Evolutionary conservation across 768 basidiomycete genomes (phyloP).

Genomic region (Lyophyllum shimeji): DNA sequence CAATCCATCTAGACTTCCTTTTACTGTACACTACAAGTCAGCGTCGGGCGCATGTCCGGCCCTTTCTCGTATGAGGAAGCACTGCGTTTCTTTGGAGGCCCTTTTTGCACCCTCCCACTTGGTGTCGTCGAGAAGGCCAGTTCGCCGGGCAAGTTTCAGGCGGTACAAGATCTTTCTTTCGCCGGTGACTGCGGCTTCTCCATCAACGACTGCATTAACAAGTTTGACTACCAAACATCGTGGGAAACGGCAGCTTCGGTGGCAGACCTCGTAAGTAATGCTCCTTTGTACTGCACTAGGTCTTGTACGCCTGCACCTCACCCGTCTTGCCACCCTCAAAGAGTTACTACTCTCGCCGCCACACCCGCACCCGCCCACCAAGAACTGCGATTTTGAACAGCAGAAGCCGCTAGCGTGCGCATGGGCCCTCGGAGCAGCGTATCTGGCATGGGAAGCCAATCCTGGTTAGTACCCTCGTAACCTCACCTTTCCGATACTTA

Average conservation of each 20-base stretch:
- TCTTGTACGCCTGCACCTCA: slow-evolving; percentile 25
- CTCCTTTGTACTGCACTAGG: too few relatives aligned
- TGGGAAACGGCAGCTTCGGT: background rate
- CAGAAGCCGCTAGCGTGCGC: slow-evolving; percentile 37
- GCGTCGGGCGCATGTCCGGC: background rate
- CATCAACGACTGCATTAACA: slow-evolving; percentile 2
- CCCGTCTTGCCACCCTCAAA: slow-evolving; percentile 22
- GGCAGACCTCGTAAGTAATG: background rate
- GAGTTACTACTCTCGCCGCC: slow-evolving; percentile 29
- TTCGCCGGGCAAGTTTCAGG: background rate
- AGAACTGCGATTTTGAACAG: slow-evolving; percentile 27
- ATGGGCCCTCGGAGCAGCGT: slow-evolving; percentile 36
- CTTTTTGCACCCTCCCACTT: slow-evolving; percentile 1
- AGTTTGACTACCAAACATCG: background rate
- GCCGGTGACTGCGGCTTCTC: background rate
- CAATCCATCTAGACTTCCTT: background rate
- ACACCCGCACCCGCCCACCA: slow-evolving; percentile 26
- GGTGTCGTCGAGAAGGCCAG: background rate
- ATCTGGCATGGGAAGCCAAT: slow-evolving; percentile 35
- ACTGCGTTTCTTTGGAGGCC: background rate
- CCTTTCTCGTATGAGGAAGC: background rate
- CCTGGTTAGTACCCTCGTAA: slow-evolving; percentile 24
- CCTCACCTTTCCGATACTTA: background rate
- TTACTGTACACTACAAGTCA: background rate
- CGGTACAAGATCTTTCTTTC: background rate